A percentile compares a stretch with the other conserved stretches of the same genome.
Evolutionary conservation across 495 filamentous ascomycete species (phyloP).

Genomic region (Penicillium subrubescens): DNA sequence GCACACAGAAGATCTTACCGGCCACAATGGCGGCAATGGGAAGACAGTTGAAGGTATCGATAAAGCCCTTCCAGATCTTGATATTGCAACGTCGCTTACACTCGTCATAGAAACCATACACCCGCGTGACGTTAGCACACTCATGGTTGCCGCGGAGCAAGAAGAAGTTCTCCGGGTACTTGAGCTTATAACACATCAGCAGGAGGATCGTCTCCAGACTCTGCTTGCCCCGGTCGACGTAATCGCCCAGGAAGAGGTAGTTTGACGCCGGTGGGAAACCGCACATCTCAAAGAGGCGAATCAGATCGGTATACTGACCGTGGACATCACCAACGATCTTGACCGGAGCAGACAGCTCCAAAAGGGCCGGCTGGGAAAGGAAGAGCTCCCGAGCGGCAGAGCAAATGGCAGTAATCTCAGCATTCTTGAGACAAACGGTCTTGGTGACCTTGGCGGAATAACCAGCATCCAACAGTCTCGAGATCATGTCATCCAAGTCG

Average conservation of each 20-base stretch:
- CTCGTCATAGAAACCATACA: constrained; percentile 99
- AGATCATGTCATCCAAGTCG: constrained; percentile 97
- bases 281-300: constrained; percentile 99
- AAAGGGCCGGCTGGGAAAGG: constrained; percentile 84
- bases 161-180: constrained; percentile 99
- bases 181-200: constrained; percentile 96
- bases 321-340: constrained; percentile 99
- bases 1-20: constrained; percentile 98
- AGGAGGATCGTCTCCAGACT: constrained; percentile 96
- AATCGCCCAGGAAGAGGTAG: constrained; percentile 95
- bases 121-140: constrained; percentile 96
- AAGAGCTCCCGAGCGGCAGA: constrained; percentile 84
- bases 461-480: constrained; percentile 87
- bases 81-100: constrained; percentile 97
- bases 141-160: constrained; percentile 96
- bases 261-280: constrained; percentile 94
- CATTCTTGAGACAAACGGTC: constrained; percentile 94
- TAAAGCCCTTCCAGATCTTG: constrained; percentile 98
- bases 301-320: constrained; percentile 96
- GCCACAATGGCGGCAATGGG: constrained; percentile 97
- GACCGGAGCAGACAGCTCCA: constrained; percentile 94
- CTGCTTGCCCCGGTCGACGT: constrained; percentile 97
- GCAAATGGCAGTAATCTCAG: constrained; percentile 93
- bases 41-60: constrained; percentile 96
- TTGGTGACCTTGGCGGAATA: constrained; percentile 98